phyloP scores from a whole-genome alignment of 768 basidiomycete genomes.

The Mycena albidolilacea region DNA sequence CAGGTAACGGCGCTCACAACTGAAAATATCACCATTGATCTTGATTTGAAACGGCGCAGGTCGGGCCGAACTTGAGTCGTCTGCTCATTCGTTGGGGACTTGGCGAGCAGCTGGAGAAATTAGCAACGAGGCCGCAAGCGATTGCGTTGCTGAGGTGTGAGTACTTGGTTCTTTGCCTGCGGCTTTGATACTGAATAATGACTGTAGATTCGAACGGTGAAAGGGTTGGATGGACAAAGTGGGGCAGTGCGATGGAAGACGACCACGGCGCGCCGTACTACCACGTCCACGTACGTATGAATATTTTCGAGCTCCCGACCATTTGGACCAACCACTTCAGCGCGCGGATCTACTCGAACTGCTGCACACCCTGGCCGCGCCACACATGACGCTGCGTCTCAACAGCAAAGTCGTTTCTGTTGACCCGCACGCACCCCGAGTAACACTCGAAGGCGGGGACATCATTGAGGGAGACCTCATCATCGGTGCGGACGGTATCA shows the following conservation, averaged over 20 bases:
- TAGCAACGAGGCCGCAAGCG: constrained; percentile 56
- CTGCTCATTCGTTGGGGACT: constrained; percentile 69
- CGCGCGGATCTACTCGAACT: constrained; percentile 65
- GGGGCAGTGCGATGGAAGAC: constrained; percentile 46
- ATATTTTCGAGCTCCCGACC: constrained; percentile 31
- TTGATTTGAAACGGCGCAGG: background rate
- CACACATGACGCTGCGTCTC: constrained; percentile 54
- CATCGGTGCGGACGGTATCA: constrained; percentile 66
- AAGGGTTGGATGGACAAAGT: constrained; percentile 46
- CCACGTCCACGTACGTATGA: constrained; percentile 51
- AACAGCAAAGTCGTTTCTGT: constrained; percentile 52
- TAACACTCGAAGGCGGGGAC: constrained; percentile 60
- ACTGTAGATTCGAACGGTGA: constrained; percentile 49
- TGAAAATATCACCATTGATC: no score
- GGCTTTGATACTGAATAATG: background rate
- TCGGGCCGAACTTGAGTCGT: constrained; percentile 56
- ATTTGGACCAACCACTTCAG: constrained; percentile 42
- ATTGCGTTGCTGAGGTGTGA: constrained; percentile 61
- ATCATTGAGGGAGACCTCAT: constrained; percentile 60
- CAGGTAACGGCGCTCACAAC: constrained; percentile 1
- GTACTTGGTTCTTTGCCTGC: constrained; percentile 10
- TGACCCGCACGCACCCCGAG: constrained; percentile 44
- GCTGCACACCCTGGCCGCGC: constrained; percentile 52
- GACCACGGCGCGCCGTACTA: constrained; percentile 53
- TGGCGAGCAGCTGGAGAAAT: constrained; percentile 53